Evolutionary conservation across 2,329 filamentous ascomycete genomes (phyloP).

Genomic region (Verticillium klebahnii): DNA sequence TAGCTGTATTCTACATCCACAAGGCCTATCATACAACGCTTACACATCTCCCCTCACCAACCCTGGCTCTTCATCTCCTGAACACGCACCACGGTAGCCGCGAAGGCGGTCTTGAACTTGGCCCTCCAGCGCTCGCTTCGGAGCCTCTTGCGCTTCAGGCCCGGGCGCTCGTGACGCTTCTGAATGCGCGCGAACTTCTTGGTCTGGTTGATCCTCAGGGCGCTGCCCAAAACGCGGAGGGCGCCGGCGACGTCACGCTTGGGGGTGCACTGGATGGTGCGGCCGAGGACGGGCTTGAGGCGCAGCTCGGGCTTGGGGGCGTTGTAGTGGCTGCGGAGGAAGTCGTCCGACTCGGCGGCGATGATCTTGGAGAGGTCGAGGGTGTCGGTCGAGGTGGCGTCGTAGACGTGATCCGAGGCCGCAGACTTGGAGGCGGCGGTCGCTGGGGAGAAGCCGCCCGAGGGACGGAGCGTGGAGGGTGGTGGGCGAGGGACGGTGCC

Average conservation of each 20-base stretch:
- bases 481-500: not conserved
- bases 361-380: constrained; percentile 31
- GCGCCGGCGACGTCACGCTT: constrained; percentile 41
- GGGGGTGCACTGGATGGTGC: constrained; percentile 35
- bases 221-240: constrained; percentile 34
- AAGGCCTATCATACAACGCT: constrained; percentile 1
- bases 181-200: constrained; percentile 49
- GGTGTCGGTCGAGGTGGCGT: constrained; percentile 7
- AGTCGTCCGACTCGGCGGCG: constrained; percentile 22
- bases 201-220: constrained; percentile 43
- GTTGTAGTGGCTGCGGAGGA: constrained; percentile 11
- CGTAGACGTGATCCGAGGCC: constrained; percentile 5
- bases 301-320: constrained; percentile 23
- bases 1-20: constrained; percentile 4
- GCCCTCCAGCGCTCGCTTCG: constrained; percentile 63
- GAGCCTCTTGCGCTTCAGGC: constrained; percentile 73
- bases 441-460: not conserved
- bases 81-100: constrained; percentile 58
- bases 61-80: constrained; percentile 70
- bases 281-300: constrained; percentile 36
- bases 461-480: not conserved
- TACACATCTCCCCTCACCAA: constrained; percentile 49
- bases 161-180: constrained; percentile 69
- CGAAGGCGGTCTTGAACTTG: constrained; percentile 67
- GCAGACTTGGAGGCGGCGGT: constrained; percentile 1